phyloP scores from a whole-genome alignment of 2,329 filamentous ascomycete species.

The Coniella vitis region DNA sequence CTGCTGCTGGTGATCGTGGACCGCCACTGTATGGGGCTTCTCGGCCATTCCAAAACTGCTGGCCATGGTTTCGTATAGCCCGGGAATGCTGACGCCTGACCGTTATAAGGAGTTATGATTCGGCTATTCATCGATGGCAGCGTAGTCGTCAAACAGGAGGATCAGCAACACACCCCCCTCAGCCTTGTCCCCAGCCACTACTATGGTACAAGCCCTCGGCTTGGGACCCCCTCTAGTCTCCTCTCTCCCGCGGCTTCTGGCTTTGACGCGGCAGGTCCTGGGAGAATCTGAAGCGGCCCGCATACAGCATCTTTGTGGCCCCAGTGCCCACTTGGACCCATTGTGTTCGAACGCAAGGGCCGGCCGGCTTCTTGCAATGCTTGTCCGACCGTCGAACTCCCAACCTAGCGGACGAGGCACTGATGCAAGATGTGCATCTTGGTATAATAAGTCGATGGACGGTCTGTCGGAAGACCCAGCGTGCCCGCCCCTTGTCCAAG shows the following conservation, averaged over 20 bases:
- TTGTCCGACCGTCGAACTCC: neutral
- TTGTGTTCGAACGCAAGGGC: slow-evolving; percentile 1
- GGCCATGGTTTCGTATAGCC: neutral
- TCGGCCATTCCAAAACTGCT: neutral
- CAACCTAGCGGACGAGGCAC: neutral
- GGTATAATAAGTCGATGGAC: neutral
- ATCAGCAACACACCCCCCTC: neutral
- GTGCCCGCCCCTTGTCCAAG: neutral
- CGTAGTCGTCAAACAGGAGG: slow-evolving; percentile 1
- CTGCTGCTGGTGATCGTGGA: too few species aligned
- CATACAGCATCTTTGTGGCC: slow-evolving; percentile 3
- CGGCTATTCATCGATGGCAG: neutral
- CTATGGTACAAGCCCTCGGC: neutral
- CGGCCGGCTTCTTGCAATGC: neutral
- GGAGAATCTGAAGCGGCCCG: slow-evolving; percentile 3
- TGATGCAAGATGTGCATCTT: too few species aligned
- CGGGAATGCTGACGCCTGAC: neutral
- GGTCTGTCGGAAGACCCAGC: neutral
- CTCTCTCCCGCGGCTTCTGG: neutral
- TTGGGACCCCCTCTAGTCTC: neutral
- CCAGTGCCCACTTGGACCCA: slow-evolving; percentile 6
- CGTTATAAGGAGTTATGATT: neutral
- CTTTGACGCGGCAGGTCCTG: neutral
- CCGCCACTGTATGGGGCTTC: too few species aligned
- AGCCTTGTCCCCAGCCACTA: neutral